Base-by-base conservation (phyloP, 75 land plant genomes). In the Ceratopteris richardii region DNA sequence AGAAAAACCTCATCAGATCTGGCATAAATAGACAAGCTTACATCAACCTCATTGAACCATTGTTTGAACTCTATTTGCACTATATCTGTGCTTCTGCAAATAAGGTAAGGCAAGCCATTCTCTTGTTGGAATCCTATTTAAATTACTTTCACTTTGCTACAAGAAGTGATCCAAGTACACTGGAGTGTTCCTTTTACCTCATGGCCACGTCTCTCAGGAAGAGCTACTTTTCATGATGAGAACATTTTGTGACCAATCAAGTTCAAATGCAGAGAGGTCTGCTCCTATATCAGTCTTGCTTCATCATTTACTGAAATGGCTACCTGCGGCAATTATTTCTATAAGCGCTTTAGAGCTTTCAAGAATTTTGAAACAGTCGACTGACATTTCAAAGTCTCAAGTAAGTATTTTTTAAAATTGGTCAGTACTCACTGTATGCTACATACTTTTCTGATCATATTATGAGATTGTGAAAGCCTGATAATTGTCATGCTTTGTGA, bases 31-130 rank as follows among this genome's bases (percentile, higher is more conserved):
- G 62, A 29, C 68, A 69, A 51, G 29, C 67, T 47, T 63, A 76
- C 56, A 36, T 81, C 19, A 61, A 48, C 30, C 41, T 90, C 50
- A 66, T 86, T 28, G 90, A 86, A 62, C 87, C 96, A 54, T 41
- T 78, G 1, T 77, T 90, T 61, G 96, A 83, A 47, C 82, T 80
- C 79, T 76, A 78, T 19, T 67, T 83, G 54, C 81, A 80, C 57
- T 74, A 82, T 58, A 67, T 83, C 27, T 81, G 79, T 63, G 72
- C 68, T 61, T 56, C 60, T 67, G 58, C 69, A n/a, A 56, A 67
- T 61, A 69, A 76, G 88, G 92, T 84, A 2, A 21, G 23, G 2
- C 9, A 33, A 33, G 3, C 37, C 37, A 3, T 33, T n/a, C n/a
- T n/a, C n/a, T n/a, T n/a, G n/a, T n/a, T n/a, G n/a, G n/a, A n/a